Base-by-base conservation (phyloP, 1,139 yeast genomes). In the Saccharomycopsis crataegensis region DNA sequence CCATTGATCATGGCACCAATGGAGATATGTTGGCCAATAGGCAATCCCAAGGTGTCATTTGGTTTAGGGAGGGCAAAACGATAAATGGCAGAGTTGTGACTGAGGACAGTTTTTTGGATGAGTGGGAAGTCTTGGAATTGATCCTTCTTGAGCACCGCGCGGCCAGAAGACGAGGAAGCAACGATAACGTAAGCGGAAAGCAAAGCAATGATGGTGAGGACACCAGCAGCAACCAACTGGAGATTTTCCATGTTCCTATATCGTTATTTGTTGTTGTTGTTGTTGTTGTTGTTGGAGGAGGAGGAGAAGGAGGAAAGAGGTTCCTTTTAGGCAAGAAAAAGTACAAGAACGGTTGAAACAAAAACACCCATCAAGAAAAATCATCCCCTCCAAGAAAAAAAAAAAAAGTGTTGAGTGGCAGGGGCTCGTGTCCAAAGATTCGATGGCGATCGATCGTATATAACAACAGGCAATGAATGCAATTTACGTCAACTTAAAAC, bases 1-100 rank as follows among this genome's bases (percentile, higher is more conserved):
- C 86, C 97, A 61, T 79, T 77, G 62, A 86, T 80, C 49, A 72
- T 74, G 47, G 96, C 93, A 40, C 83, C 80, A 63, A 88, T 82
- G 48, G 87, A 78, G 64, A 90, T 83, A 67, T 90, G 96, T 72
- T 93, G 98, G 54, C 99, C 99, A 65, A 90, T 86, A 54, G 98
- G 98, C 62, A 93, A 78, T 7, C 97, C 97, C 59, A 93, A 77
- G 51, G 82, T 75, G 67, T 87, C 94, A 50, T 81, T 75, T 43
- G 84, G 76, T 59, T 78, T 77, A 52, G 96, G 96, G 62, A 93
- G 79, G 2, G 87, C 91, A 65, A 93, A 90, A 65, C 94, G 79
- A 70, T 87, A 91, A 57, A 89, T 72, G 53, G 94, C 89, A 12
- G 96, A 78, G 69, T 91, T 90, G 68, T 87, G 95, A 43, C 89